Conservation (phyloP, 345 rosid genomes). For the Lumnitzera littorea region DNA sequence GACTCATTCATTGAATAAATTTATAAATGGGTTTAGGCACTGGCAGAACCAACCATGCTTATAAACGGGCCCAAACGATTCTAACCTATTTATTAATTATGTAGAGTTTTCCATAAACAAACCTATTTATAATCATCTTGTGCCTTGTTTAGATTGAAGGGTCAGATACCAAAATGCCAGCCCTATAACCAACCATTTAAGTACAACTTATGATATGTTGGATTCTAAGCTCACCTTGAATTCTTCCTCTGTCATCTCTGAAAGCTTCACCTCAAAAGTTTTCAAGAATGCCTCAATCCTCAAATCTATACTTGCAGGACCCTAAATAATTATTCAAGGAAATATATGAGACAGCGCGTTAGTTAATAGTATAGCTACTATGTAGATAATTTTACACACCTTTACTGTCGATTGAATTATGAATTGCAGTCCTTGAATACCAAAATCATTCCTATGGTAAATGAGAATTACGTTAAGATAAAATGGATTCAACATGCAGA, state of each 20-base stretch:
- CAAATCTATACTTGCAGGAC: conserved; percentile 67
- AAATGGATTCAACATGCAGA: background rate
- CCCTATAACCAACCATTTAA: no score
- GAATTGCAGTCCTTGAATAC: conserved; percentile 70
- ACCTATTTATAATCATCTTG: no score
- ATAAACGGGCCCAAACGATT: no score
- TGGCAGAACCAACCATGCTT: no score
- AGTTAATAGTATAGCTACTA: background rate
- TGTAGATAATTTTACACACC: conserved; percentile 25
- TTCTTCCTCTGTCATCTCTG: conserved; percentile 68
- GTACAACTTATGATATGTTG: background rate
- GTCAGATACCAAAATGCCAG: no score
- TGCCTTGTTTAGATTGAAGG: no score
- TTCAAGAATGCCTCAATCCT: conserved; percentile 74
- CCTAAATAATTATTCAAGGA: conserved; percentile 27
- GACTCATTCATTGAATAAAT: no score
- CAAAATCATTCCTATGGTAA: conserved; percentile 55
- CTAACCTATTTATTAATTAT: no score
- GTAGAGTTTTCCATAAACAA: no score
- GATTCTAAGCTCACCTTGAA: conserved; percentile 46
- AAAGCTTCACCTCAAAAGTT: conserved; percentile 55
- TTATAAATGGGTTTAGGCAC: no score
- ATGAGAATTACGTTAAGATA: background rate
- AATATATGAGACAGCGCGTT: background rate
- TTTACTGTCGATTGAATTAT: conserved; percentile 79